Conservation (phyloP, 1,284 basidiomycete genomes). For the Cerioporus squamosus region DNA sequence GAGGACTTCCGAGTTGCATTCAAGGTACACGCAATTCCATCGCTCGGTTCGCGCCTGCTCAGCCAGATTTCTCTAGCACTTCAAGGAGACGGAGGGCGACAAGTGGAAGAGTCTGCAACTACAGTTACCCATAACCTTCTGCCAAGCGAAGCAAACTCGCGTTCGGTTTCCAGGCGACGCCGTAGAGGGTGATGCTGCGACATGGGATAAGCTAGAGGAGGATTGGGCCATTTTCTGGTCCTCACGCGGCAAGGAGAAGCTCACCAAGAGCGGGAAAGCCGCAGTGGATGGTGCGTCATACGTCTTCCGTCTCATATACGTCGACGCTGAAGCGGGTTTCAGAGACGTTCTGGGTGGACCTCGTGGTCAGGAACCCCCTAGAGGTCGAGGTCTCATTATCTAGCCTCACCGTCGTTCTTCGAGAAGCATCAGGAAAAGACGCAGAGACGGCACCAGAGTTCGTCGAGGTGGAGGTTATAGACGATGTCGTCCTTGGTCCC, state of each 20-base stretch:
- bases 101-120: conserved; percentile 46
- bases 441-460: conserved; percentile 41
- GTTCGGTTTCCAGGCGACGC: conserved; percentile 58
- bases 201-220: conserved; percentile 68
- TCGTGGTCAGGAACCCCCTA: conserved; percentile 70
- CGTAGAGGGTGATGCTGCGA: conserved; percentile 43
- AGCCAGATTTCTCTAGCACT: conserved; percentile 51
- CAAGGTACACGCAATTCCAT: conserved; percentile 47
- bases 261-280: conserved; percentile 60
- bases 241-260: conserved; percentile 51
- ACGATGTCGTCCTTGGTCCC: conserved; percentile 58
- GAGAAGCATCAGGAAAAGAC: conserved; percentile 41
- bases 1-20: conserved; percentile 83
- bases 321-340: conserved; percentile 11
- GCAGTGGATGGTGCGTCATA: conserved; percentile 58
- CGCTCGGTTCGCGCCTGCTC: background rate
- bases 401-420: conserved; percentile 58
- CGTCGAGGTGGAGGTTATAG: conserved; percentile 60
- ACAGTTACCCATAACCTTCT: conserved; percentile 64
- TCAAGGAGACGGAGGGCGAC: conserved; percentile 55
- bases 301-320: background rate
- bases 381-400: conserved; percentile 70
- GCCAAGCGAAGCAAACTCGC: conserved; percentile 52
- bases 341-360: conserved; percentile 81
- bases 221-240: conserved; percentile 68